Conservation (phyloP, 352 stramenopile genomes). For the Pythium folliculosum region DNA sequence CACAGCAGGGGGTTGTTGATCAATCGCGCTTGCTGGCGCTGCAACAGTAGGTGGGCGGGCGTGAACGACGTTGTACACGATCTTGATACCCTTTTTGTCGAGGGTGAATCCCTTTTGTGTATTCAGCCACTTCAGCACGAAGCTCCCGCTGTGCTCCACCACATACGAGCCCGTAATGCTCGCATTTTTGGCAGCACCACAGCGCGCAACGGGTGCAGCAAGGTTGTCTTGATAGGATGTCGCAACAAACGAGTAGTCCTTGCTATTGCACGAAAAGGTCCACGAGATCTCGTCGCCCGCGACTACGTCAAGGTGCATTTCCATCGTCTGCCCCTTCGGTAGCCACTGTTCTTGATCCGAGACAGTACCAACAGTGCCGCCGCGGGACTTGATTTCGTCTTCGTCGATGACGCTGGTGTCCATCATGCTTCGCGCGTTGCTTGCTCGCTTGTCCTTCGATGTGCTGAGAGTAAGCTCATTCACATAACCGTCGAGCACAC, state of each 20-base stretch:
- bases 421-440: constrained; percentile 36
- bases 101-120: constrained; percentile 66
- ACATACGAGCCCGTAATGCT: constrained; percentile 50
- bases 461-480: constrained; percentile 39
- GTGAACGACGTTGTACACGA: constrained; percentile 59
- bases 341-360: constrained; percentile 39
- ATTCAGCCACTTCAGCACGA: constrained; percentile 77
- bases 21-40: not conserved
- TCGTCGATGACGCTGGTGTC: constrained; percentile 36
- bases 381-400: constrained; percentile 10
- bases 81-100: constrained; percentile 61
- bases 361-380: not conserved
- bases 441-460: constrained; percentile 30
- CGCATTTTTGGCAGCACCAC: constrained; percentile 68
- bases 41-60: constrained; percentile 32
- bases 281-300: constrained; percentile 64
- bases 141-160: constrained; percentile 60
- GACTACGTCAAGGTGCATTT: constrained; percentile 83
- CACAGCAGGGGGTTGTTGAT: not conserved
- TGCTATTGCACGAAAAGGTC: constrained; percentile 60
- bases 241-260: constrained; percentile 61
- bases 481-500: constrained; percentile 60
- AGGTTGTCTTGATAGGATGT: constrained; percentile 66
- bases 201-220: constrained; percentile 48
- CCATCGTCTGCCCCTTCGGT: constrained; percentile 62